Conservation (phyloP, 2,329 filamentous ascomycete genomes). For the Colletotrichum truncatum region DNA sequence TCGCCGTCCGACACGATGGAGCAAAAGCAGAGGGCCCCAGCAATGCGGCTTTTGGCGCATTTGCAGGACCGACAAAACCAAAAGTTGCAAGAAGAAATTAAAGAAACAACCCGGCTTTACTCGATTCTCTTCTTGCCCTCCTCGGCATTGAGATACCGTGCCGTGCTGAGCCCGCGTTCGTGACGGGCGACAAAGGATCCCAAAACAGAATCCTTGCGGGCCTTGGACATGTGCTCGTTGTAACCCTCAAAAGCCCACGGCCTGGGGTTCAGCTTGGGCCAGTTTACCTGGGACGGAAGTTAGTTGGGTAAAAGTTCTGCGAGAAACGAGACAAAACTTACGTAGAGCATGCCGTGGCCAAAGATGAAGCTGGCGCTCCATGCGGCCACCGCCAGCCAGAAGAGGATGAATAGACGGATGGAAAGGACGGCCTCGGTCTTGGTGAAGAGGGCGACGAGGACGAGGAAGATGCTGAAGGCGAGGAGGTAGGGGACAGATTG, state of each 20-base stretch:
- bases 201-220: constrained; percentile 82
- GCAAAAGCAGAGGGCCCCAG: background rate
- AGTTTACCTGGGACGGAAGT: constrained; percentile 79
- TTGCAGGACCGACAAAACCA: too few species aligned
- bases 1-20: background rate
- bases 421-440: constrained; percentile 80
- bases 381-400: constrained; percentile 76
- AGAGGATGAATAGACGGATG: constrained; percentile 80
- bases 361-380: constrained; percentile 83
- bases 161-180: constrained; percentile 85
- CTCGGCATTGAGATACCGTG: constrained; percentile 84
- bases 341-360: constrained; percentile 90
- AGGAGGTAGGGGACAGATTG: constrained; percentile 95
- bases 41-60: background rate
- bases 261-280: constrained; percentile 94
- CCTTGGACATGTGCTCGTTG: constrained; percentile 84
- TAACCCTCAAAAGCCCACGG: constrained; percentile 89
- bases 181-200: constrained; percentile 79
- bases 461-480: constrained; percentile 85
- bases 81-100: background rate
- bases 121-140: constrained; percentile 99
- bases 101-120: constrained; percentile 54
- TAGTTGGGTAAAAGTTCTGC: too few species aligned
- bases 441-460: constrained; percentile 79
- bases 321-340: constrained; percentile 64